These are phyloP conservation scores for Bombardia bombarda DNA, from an alignment of 495 filamentous ascomycete genomes.

Conservation along the genomic window DNA sequence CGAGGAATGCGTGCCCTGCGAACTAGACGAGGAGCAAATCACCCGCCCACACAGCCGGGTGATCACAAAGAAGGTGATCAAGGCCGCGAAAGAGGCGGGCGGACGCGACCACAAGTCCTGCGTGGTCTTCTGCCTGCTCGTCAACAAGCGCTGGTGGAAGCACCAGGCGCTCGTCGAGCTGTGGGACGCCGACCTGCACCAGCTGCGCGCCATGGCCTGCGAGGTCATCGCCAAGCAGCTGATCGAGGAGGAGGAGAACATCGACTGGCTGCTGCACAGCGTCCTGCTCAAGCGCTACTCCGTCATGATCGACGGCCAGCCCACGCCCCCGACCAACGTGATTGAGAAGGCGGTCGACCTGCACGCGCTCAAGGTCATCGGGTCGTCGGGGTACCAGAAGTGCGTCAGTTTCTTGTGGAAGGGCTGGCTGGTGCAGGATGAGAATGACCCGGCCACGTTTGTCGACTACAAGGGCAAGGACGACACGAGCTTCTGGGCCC, in stretches of 20 bases:
- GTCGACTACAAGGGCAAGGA: constrained; percentile 72
- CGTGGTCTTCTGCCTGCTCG: constrained; percentile 74
- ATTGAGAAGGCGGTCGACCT: constrained; percentile 89
- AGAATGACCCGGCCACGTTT: constrained; percentile 78
- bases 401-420: constrained; percentile 88
- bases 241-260: constrained; percentile 79
- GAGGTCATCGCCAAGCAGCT: constrained; percentile 92
- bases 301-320: constrained; percentile 60
- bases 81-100: constrained; percentile 72
- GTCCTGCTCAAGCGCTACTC: constrained; percentile 89
- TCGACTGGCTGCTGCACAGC: constrained; percentile 65
- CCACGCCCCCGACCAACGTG: constrained; percentile 72
- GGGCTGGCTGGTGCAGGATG: constrained; percentile 93
- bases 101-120: constrained; percentile 67
- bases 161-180: constrained; percentile 72
- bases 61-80: constrained; percentile 70
- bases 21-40: constrained; percentile 64
- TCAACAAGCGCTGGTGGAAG: constrained; percentile 89
- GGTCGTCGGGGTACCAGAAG: constrained; percentile 86
- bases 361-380: constrained; percentile 80
- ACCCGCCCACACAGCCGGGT: constrained; percentile 73
- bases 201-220: constrained; percentile 72
- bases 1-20: constrained; percentile 80
- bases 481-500: constrained; percentile 63
- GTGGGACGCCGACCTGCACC: constrained; percentile 83